Evolutionary conservation across 208 protist genomes (phyloP).

Genomic region (Zelonia costaricensis): DNA sequence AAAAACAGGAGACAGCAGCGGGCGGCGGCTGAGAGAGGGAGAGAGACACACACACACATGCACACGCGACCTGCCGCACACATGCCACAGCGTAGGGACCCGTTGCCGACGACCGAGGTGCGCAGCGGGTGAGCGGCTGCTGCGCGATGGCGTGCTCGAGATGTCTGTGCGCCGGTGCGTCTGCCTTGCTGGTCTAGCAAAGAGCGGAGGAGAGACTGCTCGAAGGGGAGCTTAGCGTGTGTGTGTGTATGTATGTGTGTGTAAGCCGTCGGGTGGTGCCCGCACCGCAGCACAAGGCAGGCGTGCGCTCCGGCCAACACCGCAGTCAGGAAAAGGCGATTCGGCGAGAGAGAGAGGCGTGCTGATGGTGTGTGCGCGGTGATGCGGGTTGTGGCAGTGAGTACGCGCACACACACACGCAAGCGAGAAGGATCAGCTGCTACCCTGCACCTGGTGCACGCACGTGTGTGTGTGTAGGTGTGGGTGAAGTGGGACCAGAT

Average conservation of each 20-base stretch:
- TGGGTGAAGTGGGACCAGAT: constrained; percentile 4
- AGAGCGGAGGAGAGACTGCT: too few species aligned
- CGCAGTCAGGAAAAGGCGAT: neutral
- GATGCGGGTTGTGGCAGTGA: neutral
- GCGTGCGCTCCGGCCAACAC: too few species aligned
- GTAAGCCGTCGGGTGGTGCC: neutral
- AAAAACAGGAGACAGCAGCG: neutral
- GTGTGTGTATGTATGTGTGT: neutral
- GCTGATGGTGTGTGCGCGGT: neutral
- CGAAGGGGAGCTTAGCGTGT: too few species aligned
- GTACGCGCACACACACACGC: neutral
- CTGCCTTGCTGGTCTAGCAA: too few species aligned
- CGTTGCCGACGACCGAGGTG: too few species aligned
- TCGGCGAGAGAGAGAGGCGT: neutral
- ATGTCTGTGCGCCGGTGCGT: too few species aligned
- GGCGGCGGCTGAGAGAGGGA: too few species aligned
- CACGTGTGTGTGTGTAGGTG: neutral
- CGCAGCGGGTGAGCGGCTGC: too few species aligned
- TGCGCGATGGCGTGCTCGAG: too few species aligned
- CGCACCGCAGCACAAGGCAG: too few species aligned
- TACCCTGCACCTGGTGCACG: neutral
- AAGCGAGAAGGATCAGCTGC: neutral
- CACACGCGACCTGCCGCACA: too few species aligned
- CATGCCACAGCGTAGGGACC: too few species aligned
- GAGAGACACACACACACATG: constrained; percentile 1